Base-by-base conservation (phyloP, 2,329 filamentous ascomycete genomes). In the Fusarium duplospermum region DNA sequence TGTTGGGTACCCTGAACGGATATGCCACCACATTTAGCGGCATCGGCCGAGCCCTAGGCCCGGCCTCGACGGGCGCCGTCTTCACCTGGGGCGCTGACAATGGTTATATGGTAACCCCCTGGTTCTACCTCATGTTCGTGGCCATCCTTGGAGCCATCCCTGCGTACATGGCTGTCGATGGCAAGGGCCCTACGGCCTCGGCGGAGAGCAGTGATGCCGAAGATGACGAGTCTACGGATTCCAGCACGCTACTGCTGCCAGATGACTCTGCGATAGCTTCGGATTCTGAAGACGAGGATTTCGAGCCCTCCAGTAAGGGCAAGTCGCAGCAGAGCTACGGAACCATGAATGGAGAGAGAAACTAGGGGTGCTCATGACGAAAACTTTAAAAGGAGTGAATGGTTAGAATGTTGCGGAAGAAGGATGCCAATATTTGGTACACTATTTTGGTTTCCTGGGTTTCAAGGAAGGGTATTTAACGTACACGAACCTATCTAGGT, bases 1-100 rank as follows among this genome's bases (percentile, higher is more conserved):
- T 97, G 11, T 88, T 98, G 6, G 95, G 95, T 1, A 98, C 95
- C 0, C 84, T 98, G 64, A 98, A 98, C 79, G 96, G 96, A 4
- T 91, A 98, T 70, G 95, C 94, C 0, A 98, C 95, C 0, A 93
- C 92, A 65, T 90, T 95, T 36, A 93, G 92, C 73, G 95, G 94
- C 0, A 82, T 98, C 6, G 96, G 95, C 2, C 87, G 95, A 58
- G 95, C 94, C 1, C 78, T 89, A 1, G 96, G 96, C 0, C 96
- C 96, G 0, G 93, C 93, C 0, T 82, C 93, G 36, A 89, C 91
- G 0, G 96, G 96, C 0, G 84, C 87, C 2, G 86, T 91, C 0
- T 98, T 98, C 79, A 93, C 91, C 0, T 90, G 89, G 84, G 96
- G 96, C 1, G 90, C 94, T 1, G 89, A 93, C 77, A 85, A 87